Evolutionary conservation across 768 basidiomycete genomes (phyloP), one percentile per base, ranked within the genome.

Genomic region (Trametes villosa): DNA sequence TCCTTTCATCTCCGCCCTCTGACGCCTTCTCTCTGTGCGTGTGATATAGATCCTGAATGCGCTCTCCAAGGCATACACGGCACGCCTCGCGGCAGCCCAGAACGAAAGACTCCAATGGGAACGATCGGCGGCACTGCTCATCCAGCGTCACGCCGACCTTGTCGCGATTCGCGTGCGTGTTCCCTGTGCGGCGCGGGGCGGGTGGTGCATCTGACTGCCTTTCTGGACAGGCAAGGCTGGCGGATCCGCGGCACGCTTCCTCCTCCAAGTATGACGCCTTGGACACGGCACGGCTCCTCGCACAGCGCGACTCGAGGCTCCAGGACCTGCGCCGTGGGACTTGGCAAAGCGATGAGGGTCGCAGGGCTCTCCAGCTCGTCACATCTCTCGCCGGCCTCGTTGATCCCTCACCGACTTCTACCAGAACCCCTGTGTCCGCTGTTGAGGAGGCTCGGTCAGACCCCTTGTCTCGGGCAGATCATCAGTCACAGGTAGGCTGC

Each of bases 51-150:
- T 52, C 20, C 54, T 79, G 15, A 71, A 65, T 33, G 66, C 63
- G 42, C 76, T 78, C 27, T 76, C 81, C 15, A 54, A 58, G 20
- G 51, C 59, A 18, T 82, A 83, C 65, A 66, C 74, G 27, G 56
- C 66, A 15, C 62, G 74, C 18, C 69, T 81, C 31, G 59, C 71
- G 22, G 62, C 63, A 17, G 75, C 70, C 18, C 76, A 75, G 50
- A 61, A 66, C 2, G 70, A 60, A 33, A 72, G 73, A 17, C 73
- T 71, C 12, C 56, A 66, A 12, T 81, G 81, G 80, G 70, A 72
- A 17, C 77, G 73, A 27, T 64, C 72, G 12, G 77, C 78, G n/a
- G 71, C 74, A 4, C 38, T 65, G 9, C 70, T 82, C 13, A 53
- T 71, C 4, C 71, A 72, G 45, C 70, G 71, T 26, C 72, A 78